A percentile compares a stretch with the other conserved stretches of the same genome.
phyloP scores from a whole-genome alignment of 108 stramenopile species.

The Licmophora abbreviata region DNA sequence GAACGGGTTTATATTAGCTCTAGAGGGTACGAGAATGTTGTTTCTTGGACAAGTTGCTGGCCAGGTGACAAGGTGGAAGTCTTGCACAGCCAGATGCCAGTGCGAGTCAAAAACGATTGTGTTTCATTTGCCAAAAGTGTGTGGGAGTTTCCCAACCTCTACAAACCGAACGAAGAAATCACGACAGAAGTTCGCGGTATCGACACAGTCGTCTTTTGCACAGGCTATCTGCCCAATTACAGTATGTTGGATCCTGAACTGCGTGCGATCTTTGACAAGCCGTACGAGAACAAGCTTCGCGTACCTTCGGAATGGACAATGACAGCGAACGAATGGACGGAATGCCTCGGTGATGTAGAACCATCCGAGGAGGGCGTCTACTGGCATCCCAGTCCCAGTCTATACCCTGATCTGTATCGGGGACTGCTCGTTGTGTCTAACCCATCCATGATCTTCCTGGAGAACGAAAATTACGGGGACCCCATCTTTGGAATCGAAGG shows the following conservation, averaged over 20 bases:
- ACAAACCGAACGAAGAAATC: conserved; percentile 3
- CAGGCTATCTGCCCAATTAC: conserved; percentile 30
- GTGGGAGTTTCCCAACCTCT: not conserved
- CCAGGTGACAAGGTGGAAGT: conserved; percentile 25
- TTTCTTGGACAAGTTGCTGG: conserved; percentile 23
- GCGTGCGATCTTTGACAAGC: not conserved
- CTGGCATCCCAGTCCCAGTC: not conserved
- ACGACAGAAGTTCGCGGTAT: conserved; percentile 8
- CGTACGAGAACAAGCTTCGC: not conserved
- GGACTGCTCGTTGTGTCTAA: conserved; percentile 15
- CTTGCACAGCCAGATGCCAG: not conserved
- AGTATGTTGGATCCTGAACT: conserved; percentile 29
- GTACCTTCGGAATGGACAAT: conserved; percentile 20
- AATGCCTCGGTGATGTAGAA: not conserved
- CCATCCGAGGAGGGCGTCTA: not conserved
- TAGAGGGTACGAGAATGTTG: conserved; percentile 12
- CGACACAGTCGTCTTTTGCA: conserved; percentile 45
- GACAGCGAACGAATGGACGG: conserved; percentile 1
- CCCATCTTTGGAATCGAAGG: conserved; percentile 30
- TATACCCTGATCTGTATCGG: conserved; percentile 16
- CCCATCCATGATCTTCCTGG: conserved; percentile 47
- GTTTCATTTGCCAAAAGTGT: conserved; percentile 2
- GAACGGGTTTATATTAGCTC: conserved; percentile 19
- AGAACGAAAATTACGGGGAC: conserved; percentile 9
- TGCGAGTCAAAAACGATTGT: conserved; percentile 1